Evolutionary conservation across 345 rosid genomes (phyloP), one percentile per base, ranked within the genome.

Genomic region (Mallotus nudiflorus): DNA sequence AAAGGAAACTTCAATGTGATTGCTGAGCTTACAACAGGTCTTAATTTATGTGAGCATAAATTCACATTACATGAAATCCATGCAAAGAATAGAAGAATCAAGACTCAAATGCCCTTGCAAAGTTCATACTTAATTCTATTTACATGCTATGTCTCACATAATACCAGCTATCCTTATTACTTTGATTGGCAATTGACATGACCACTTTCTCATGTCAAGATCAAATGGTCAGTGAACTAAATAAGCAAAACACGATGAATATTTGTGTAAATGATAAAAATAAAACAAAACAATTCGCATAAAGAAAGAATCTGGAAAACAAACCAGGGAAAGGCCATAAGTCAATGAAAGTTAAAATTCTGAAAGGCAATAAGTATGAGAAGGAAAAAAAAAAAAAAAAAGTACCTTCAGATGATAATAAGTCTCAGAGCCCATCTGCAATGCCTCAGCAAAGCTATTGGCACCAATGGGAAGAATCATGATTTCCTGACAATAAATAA

Each of bases 341-440:
- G 25, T 5, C 0, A 62, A 37, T 18, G 22, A 56, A 28, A 66
- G 4, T 31, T 27, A 56, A 22, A 51, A 61, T 56, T 74, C 57
- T 49, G 33, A 77, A 58, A 66, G 64, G 48, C 50, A 62, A 29
- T 18, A 0, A 59, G 27, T 20, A 65, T 45, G 48, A 66, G 71
- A 15, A n/a, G n/a, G n/a, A n/a, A n/a, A 4, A 64, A 59, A 15
- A 72, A 72, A 13, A 6, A 64, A 59, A 16, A 72, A 75, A 75
- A 66, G 65, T 80, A 95, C 99, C 98, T 95, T 95, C 69, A 95
- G 86, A 78, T 95, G 99, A 78, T 89, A 93, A 82, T 89, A 95
- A 53, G 94, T 87, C 83, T 95, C 99, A 58, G 99, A 80, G 75
- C 98, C 99, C 94, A 93, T 90, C 74, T 85, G 96, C 73, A 95